Evolutionary conservation across 1,139 yeast genomes (phyloP).

Genomic region (Yamadazyma blattariae): DNA sequence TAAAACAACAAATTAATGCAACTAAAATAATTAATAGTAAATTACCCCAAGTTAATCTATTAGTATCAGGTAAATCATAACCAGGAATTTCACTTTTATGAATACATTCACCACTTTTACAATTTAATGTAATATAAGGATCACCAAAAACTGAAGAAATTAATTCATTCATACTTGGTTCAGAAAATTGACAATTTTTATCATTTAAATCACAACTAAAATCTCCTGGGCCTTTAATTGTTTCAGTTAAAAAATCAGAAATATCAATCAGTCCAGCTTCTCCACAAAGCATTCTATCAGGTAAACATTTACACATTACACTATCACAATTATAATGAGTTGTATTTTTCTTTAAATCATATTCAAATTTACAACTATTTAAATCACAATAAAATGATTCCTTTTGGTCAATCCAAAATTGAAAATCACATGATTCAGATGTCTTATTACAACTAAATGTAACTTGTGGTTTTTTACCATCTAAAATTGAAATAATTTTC

Average conservation of each 20-base stretch:
- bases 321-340: slow-evolving; percentile 78
- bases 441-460: slow-evolving; percentile 84
- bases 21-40: slow-evolving; percentile 51
- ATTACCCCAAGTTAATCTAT: slow-evolving; percentile 46
- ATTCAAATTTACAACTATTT: slow-evolving; percentile 63
- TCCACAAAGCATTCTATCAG: slow-evolving; percentile 93
- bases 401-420: slow-evolving; percentile 89
- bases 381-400: slow-evolving; percentile 92
- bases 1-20: slow-evolving; percentile 34
- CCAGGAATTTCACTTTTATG: slow-evolving; percentile 95
- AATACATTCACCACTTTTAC: slow-evolving; percentile 86
- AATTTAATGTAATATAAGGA: slow-evolving; percentile 74
- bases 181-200: slow-evolving; percentile 73
- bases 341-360: slow-evolving; percentile 58
- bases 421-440: slow-evolving; percentile 72
- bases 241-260: slow-evolving; percentile 85
- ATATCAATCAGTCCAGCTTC: slow-evolving; percentile 92
- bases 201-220: slow-evolving; percentile 70
- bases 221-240: slow-evolving; percentile 91
- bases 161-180: slow-evolving; percentile 93
- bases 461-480: slow-evolving; percentile 85
- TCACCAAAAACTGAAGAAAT: slow-evolving; percentile 92
- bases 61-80: slow-evolving; percentile 64
- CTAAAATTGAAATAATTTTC: slow-evolving; percentile 75
- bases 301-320: slow-evolving; percentile 81